These are phyloP conservation scores for Xylariales sp. DNA, from an alignment of 2,329 filamentous ascomycete genomes.

Conservation along the genomic window DNA sequence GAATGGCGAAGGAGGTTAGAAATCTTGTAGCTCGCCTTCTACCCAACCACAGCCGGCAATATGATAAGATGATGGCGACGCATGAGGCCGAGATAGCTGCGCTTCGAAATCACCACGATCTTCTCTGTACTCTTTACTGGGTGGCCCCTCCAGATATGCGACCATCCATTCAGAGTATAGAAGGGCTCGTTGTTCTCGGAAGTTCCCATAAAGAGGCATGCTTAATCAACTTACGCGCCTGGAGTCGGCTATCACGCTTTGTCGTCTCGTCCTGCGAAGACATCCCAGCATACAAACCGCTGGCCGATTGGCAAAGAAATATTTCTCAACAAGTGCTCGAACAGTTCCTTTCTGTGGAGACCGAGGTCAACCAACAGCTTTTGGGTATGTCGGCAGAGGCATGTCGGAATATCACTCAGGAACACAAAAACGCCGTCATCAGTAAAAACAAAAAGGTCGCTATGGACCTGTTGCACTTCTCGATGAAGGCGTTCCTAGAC, in stretches of 20 bases:
- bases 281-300: constrained; percentile 58
- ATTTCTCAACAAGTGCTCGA: constrained; percentile 68
- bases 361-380: constrained; percentile 68
- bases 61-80: constrained; percentile 71
- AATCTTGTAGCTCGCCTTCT: constrained; percentile 71
- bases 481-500: constrained; percentile 61
- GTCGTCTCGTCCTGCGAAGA: constrained; percentile 61
- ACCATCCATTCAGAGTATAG: constrained; percentile 65
- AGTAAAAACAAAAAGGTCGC: constrained; percentile 64
- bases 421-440: constrained; percentile 62
- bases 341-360: constrained; percentile 67
- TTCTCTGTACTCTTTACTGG: constrained; percentile 75
- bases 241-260: constrained; percentile 71
- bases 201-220: constrained; percentile 75
- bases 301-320: constrained; percentile 67
- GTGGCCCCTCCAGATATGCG: constrained; percentile 66
- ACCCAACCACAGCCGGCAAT: constrained; percentile 74
- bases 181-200: constrained; percentile 68
- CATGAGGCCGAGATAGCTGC: constrained; percentile 71
- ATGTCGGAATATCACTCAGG: constrained; percentile 52
- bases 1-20: constrained; percentile 66
- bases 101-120: constrained; percentile 75
- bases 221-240: constrained; percentile 71
- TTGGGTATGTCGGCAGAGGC: constrained; percentile 60
- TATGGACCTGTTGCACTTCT: constrained; percentile 64